Evolutionary conservation across 768 basidiomycete genomes (phyloP).

Genomic region (Leccinum barrowsii): DNA sequence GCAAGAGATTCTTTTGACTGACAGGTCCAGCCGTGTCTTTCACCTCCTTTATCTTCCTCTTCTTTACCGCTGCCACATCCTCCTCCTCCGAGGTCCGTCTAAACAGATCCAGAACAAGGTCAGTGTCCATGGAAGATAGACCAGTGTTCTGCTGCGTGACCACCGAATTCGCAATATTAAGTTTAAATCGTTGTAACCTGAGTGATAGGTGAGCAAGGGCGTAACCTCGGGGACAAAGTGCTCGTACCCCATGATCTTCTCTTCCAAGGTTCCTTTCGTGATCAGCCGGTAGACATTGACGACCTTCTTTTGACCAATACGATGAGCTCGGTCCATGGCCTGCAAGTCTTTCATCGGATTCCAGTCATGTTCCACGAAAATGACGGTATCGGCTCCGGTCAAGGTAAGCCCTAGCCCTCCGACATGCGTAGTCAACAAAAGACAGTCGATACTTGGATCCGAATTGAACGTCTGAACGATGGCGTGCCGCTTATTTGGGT

Average conservation of each 20-base stretch:
- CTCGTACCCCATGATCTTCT: conserved; percentile 98
- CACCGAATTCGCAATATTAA: conserved; percentile 95
- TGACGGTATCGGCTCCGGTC: conserved; percentile 98
- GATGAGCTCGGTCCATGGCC: conserved; percentile 98
- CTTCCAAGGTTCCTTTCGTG: conserved; percentile 94
- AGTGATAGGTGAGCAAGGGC: conserved; percentile 6
- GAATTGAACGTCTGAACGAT: conserved; percentile 98
- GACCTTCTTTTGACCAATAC: conserved; percentile 97
- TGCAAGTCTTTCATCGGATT: conserved; percentile 99
- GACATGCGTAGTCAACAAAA: conserved; percentile 94
- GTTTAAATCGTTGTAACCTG: conserved; percentile 96
- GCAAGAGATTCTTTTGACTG: conserved; percentile 79
- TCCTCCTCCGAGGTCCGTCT: conserved; percentile 72
- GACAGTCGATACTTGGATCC: conserved; percentile 95
- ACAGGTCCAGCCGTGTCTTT: conserved; percentile 55
- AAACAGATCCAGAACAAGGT: conserved; percentile 94
- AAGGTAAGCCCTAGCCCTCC: conserved; percentile 94
- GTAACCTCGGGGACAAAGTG: conserved; percentile 2
- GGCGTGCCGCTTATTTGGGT: conserved; percentile 90
- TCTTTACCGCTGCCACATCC: conserved; percentile 53
- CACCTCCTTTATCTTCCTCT: conserved; percentile 44
- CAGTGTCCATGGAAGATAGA: conserved; percentile 93
- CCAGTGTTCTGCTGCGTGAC: conserved; percentile 98
- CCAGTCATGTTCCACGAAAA: conserved; percentile 99
- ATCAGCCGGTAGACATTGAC: conserved; percentile 98